Evolutionary conservation across 306 rosid genomes (phyloP).

Genomic region (Cicer bijugum): DNA sequence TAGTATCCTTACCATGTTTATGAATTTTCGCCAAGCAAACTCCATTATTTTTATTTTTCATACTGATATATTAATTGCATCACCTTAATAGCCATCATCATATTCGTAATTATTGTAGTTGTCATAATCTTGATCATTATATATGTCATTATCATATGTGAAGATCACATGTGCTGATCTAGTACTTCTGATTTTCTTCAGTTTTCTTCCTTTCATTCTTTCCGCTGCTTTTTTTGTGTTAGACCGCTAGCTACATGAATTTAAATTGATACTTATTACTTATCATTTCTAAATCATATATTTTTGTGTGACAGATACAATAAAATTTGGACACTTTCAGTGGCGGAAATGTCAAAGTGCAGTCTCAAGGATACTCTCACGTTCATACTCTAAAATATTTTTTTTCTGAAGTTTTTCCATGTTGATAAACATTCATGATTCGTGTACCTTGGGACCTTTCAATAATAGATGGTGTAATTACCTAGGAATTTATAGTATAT

Average conservation of each 20-base stretch:
- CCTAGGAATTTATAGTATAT: slow-evolving; percentile 18
- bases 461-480: slow-evolving; percentile 39
- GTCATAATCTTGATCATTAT: not conserved
- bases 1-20: not conserved
- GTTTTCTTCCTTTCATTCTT: no score
- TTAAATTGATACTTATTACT: slow-evolving; percentile 6
- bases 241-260: not conserved
- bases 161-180: no score
- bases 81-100: not conserved
- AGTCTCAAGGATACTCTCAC: slow-evolving; percentile 30
- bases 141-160: no score
- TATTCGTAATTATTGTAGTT: not conserved
- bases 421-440: slow-evolving; percentile 30
- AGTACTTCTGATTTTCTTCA: no score
- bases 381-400: not conserved
- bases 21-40: not conserved
- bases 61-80: not conserved
- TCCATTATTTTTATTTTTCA: no score
- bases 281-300: not conserved
- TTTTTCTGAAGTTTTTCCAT: slow-evolving; percentile 15
- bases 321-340: slow-evolving; percentile 32
- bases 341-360: slow-evolving; percentile 1
- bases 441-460: slow-evolving; percentile 33
- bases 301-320: slow-evolving; percentile 33
- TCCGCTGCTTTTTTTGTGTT: no score